A percentile compares a stretch with the other conserved stretches of the same genome.
Conservation (phyloP, 441 rosid species). For the Pelargonium myrrhifolium region DNA sequence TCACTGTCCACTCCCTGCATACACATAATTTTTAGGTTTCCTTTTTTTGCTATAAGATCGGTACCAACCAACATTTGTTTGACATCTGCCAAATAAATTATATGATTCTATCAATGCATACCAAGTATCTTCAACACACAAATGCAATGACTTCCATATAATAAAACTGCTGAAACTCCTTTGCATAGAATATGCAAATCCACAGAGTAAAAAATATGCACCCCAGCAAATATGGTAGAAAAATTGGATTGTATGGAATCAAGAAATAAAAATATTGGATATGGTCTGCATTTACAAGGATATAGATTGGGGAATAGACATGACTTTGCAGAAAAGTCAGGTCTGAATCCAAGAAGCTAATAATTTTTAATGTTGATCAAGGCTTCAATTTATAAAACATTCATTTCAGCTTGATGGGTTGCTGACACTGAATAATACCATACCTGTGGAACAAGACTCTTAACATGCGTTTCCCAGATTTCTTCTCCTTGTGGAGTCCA, state of each 20-base stretch:
- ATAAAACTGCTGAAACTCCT: neutral
- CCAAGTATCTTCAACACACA: neutral
- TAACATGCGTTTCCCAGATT: slow-evolving; percentile 86
- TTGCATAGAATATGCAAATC: neutral
- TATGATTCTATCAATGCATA: too few relatives aligned
- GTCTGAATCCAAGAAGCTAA: neutral
- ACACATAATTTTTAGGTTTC: too few relatives aligned
- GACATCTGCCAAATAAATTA: too few relatives aligned
- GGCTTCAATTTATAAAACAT: slow-evolving; percentile 5
- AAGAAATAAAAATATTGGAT: neutral
- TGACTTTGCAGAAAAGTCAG: neutral
- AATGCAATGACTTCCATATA: neutral
- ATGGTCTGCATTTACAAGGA: neutral
- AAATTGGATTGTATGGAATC: neutral
- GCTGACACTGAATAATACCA: slow-evolving; percentile 31
- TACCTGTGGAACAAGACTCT: slow-evolving; percentile 96
- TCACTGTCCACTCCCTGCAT: too few relatives aligned
- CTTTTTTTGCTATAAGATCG: too few relatives aligned
- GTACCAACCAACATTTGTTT: too few relatives aligned
- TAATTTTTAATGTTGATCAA: neutral
- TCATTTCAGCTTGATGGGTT: neutral
- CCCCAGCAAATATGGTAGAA: neutral
- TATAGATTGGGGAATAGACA: neutral
- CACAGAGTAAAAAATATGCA: neutral
- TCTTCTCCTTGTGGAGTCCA: slow-evolving; percentile 91